Evolutionary conservation across 805 yeast genomes (phyloP), one percentile per base, ranked within the genome.

Genomic region (Lachancea nothofagi): DNA sequence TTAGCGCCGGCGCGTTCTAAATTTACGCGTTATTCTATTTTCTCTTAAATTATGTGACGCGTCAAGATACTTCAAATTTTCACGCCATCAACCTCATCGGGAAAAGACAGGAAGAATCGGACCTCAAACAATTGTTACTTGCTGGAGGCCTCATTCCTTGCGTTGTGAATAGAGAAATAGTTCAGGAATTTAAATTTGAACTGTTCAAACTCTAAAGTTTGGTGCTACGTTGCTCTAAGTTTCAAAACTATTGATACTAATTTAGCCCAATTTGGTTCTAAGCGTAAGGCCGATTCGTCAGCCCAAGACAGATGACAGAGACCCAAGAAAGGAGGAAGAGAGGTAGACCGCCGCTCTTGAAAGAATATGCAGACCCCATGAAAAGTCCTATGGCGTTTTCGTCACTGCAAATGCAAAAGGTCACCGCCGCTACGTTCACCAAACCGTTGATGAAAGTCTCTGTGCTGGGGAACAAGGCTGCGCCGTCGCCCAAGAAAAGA

Each of bases 351-450:
- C 59, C 61, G 10, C 53, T 62, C 8, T 52, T 57, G 9, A 62
- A 60, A 42, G 51, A 57, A 20, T 62, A 62, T 33, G 49, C 52
- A 7, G 53, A 61, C 38, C 65, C 65, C 9, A 44, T 60, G 50
- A 53, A 59, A 37, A 53, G 60, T 12, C 66, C 66, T 15, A 61
- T 62, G 65, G 66, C 66, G 3, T 54, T 52, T 18, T 55, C 64
- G 2, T 62, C 66, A 1, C 29, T 56, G 40, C 51, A 54, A 35
- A 60, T 62, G 22, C 62, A 61, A 29, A 56, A 44, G 38, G 40
- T 47, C 28, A 57, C 55, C 8, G 45, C 57, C 10, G 51, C 51
- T 15, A 48, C 47, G 15, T 58, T 55, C 29, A 47, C 59, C 3
- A 57, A 59, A 38, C 64, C 65, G 12, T 43, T 53, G 35, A 62